Conservation (phyloP, 1,139 yeast genomes). For the Nadsonia commutata region DNA sequence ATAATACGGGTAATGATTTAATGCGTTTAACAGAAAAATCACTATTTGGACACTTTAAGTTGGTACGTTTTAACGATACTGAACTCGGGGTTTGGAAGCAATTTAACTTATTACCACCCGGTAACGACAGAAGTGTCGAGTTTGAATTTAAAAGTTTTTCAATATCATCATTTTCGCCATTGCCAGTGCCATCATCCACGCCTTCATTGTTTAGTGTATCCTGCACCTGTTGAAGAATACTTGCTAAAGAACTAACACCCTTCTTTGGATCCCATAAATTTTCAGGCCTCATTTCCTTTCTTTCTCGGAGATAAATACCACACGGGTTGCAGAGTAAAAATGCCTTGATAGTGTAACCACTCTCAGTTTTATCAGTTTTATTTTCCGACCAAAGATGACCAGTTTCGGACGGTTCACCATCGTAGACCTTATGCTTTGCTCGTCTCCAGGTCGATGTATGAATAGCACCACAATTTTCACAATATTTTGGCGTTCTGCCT, state of each 20-base stretch:
- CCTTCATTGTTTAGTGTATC: neutral
- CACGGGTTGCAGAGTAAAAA: neutral
- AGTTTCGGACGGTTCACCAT: neutral
- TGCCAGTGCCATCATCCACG: neutral
- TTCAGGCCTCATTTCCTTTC: neutral
- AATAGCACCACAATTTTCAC: neutral
- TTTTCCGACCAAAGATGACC: neutral
- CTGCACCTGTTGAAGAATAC: neutral
- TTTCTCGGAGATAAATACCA: neutral
- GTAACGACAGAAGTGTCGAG: neutral
- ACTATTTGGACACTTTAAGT: neutral
- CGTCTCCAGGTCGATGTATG: neutral
- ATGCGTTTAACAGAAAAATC: neutral
- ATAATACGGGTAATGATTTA: neutral
- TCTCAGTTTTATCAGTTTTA: neutral
- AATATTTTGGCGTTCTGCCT: neutral
- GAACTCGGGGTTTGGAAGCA: too few species aligned
- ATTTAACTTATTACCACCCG: neutral
- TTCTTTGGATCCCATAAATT: neutral
- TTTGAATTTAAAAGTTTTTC: neutral
- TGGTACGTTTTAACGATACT: neutral
- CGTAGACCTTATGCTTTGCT: neutral
- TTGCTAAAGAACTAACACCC: neutral
- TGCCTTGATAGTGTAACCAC: neutral
- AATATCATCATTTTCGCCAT: neutral